These are phyloP conservation scores for Wickerhamiella brachini DNA, from an alignment of 805 yeast species.

Conservation along the genomic window DNA sequence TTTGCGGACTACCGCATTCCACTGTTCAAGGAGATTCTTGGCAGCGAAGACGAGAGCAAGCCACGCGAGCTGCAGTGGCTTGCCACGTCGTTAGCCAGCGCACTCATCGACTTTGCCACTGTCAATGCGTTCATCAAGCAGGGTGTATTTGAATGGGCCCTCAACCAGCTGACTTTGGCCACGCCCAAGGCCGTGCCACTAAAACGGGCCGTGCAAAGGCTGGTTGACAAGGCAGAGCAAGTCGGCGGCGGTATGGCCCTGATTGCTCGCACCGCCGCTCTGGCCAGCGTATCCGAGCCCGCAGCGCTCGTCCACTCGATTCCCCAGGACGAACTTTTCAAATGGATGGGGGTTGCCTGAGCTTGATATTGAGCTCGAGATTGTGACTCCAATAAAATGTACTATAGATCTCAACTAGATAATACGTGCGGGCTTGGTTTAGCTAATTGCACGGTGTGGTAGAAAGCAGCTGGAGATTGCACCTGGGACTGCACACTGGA, in stretches of 20 bases:
- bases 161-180: constrained; percentile 26
- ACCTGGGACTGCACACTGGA: too few species aligned
- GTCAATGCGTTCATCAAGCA: constrained; percentile 37
- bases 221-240: constrained; percentile 12
- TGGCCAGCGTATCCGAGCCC: constrained; percentile 3
- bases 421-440: too few species aligned
- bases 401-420: too few species aligned
- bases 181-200: constrained; percentile 7
- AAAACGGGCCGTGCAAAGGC: constrained; percentile 5
- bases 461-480: too few species aligned
- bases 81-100: constrained; percentile 33
- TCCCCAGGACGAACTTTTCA: background rate
- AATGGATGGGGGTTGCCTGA: background rate
- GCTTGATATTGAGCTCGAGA: too few species aligned
- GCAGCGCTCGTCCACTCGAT: background rate
- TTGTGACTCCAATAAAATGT: background rate
- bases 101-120: constrained; percentile 38
- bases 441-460: too few species aligned
- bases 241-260: constrained; percentile 10
- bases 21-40: constrained; percentile 18
- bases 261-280: constrained; percentile 10
- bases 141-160: constrained; percentile 54
- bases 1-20: constrained; percentile 33
- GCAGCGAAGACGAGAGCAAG: constrained; percentile 23
- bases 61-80: constrained; percentile 57